Evolutionary conservation across 441 rosid species (phyloP).

Genomic region (Populus hybrid): DNA sequence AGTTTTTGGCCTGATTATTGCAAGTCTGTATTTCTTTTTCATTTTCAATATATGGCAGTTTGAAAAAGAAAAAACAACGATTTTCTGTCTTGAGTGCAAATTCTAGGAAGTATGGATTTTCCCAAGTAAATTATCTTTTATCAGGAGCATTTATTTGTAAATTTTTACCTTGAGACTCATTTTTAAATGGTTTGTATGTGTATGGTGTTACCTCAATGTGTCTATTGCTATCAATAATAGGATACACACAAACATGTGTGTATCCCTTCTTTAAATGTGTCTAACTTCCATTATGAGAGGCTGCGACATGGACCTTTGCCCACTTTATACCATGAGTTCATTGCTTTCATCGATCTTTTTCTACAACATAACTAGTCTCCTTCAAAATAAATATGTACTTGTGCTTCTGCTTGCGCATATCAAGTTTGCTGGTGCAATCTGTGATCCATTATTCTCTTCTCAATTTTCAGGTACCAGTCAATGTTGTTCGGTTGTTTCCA

Average conservation of each 20-base stretch:
- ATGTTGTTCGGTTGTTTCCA: slow-evolving; percentile 87
- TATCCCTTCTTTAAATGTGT: not conserved
- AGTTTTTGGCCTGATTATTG: not conserved
- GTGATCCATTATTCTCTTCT: not conserved
- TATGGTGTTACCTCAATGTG: not conserved
- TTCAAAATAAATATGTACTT: not conserved
- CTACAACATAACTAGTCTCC: not conserved
- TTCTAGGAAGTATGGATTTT: not conserved
- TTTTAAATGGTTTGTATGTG: not conserved
- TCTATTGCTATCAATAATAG: too few relatives aligned
- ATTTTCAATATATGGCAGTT: not conserved
- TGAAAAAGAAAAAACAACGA: not conserved
- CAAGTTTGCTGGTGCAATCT: not conserved
- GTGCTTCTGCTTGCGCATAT: not conserved
- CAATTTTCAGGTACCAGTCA: slow-evolving; percentile 79
- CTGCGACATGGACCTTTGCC: not conserved
- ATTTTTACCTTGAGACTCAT: not conserved
- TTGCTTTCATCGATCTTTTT: not conserved
- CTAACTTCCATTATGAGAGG: not conserved
- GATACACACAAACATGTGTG: too few relatives aligned
- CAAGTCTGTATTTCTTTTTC: not conserved
- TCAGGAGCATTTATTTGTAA: not conserved
- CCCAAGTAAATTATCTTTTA: not conserved
- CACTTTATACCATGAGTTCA: not conserved
- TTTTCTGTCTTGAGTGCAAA: not conserved